These are phyloP conservation scores for Aspergillus cavernicola DNA, from an alignment of 495 filamentous ascomycete species.

Conservation along the genomic window DNA sequence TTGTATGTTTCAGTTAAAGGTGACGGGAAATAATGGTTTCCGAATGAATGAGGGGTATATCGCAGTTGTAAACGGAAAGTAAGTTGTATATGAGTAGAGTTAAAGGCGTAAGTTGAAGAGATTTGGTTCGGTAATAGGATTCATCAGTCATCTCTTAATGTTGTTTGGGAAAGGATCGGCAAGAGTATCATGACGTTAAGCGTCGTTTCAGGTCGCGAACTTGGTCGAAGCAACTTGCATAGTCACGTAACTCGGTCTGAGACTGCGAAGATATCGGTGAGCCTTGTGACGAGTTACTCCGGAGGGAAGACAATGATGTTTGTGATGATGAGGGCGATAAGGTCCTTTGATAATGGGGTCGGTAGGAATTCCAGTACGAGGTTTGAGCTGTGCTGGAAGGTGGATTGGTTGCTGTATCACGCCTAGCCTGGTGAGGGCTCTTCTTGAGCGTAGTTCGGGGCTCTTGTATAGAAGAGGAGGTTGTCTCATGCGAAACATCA, in stretches of 20 bases:
- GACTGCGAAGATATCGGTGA: conserved; percentile 67
- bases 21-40: background rate
- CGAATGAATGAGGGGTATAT: conserved; percentile 9
- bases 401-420: conserved; percentile 22
- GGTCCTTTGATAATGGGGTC: conserved; percentile 22
- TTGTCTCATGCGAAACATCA: conserved; percentile 54
- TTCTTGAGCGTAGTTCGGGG: conserved; percentile 36
- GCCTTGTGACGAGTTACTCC: conserved; percentile 54
- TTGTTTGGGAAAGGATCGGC: background rate
- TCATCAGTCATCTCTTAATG: background rate
- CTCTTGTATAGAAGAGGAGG: conserved; percentile 16
- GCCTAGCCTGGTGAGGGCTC: background rate
- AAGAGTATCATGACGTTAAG: conserved; percentile 37
- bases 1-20: background rate
- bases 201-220: conserved; percentile 63
- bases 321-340: conserved; percentile 81
- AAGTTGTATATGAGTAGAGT: background rate
- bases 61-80: background rate
- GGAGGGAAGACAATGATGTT: conserved; percentile 77
- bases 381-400: conserved; percentile 39
- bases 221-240: conserved; percentile 84
- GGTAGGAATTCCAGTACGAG: conserved; percentile 27
- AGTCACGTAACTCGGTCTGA: conserved; percentile 75
- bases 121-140: background rate
- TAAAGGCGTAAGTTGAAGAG: background rate